Base-by-base conservation (phyloP, 169 alveolate species). In the Sarcocystis neurona region DNA sequence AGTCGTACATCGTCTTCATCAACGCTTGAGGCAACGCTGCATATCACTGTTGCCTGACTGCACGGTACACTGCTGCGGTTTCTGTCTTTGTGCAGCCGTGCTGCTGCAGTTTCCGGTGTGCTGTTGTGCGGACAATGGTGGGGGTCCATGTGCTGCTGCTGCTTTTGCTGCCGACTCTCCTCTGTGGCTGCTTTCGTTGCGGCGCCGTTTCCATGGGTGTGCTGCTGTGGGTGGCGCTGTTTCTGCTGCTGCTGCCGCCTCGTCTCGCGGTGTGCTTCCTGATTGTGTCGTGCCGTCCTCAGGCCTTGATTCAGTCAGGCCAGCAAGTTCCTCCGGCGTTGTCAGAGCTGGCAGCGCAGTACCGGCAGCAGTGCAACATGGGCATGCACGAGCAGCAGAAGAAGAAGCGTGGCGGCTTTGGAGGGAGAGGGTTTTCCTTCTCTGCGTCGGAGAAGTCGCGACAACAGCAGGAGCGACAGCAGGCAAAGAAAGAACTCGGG, bases 381-480 rank as follows among this genome's bases (percentile, higher is more conserved):
- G 94, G 91, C 93, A 92, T 93, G 94, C 97, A 43, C 85, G 94
- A 91, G 92, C 92, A 88, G 98, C 97, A 53, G 96, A 96, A 89
- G 92, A 97, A 44, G 93, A 94, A 87, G 93, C 95, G 94, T 92
- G 96, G 95, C 77, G 99, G 99, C 1, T 97, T 96, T 90, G 97
- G 96, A 30, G 99, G 99, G 34, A 94, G 97, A 58, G 99, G 99
- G 30, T 98, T 94, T 93, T 96, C 97, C 85, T 98, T 97, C 89
- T 95, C 97, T 43, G 96, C 96, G 27, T 92, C 97, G 68, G 99
- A 98, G 94, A 95, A 94, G 90, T 95, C 96, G 3, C 94, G 98
- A 50, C 96, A 93, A 48, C 97, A 97, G 89, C 96, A 96, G 66
- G 95, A 93, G 58, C 92, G 97, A 79, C 95, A 95, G 34, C 94